Conservation (phyloP, 208 protist genomes). For the Strigomonas oncopelti region DNA sequence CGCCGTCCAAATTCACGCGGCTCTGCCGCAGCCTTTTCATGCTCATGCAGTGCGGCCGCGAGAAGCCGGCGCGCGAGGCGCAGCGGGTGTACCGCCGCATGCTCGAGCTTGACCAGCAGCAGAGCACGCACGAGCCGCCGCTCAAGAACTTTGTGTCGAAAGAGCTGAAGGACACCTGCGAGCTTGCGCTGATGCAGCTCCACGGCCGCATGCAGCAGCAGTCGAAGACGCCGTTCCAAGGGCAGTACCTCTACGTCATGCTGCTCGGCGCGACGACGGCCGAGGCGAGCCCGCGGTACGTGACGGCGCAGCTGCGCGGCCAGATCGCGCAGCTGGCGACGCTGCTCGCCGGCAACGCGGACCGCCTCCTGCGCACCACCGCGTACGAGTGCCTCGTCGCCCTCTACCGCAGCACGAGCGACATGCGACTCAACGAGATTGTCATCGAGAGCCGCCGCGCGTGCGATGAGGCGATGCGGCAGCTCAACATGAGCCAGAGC, state of each 20-base stretch:
- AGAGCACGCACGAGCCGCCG: constrained; percentile 39
- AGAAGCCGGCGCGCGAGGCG: constrained; percentile 56
- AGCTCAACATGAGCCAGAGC: constrained; percentile 76
- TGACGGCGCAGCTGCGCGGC: constrained; percentile 47
- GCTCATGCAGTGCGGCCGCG: constrained; percentile 67
- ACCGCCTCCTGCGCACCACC: constrained; percentile 52
- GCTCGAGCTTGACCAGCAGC: constrained; percentile 50
- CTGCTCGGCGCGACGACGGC: constrained; percentile 58
- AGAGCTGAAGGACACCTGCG: constrained; percentile 80
- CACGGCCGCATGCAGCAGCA: constrained; percentile 65
- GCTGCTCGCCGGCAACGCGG: constrained; percentile 53
- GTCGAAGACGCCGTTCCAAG: constrained; percentile 35
- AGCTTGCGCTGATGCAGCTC: constrained; percentile 75
- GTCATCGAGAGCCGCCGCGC: constrained; percentile 77
- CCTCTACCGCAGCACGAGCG: constrained; percentile 63
- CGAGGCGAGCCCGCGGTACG: constrained; percentile 76
- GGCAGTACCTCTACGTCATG: constrained; percentile 82
- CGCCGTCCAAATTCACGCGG: constrained; percentile 73
- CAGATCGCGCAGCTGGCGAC: constrained; percentile 78
- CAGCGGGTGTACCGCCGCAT: constrained; percentile 78
- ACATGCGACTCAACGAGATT: constrained; percentile 76
- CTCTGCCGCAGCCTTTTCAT: constrained; percentile 77
- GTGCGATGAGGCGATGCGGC: constrained; percentile 73
- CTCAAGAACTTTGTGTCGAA: constrained; percentile 83
- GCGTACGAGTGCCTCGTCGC: constrained; percentile 85